These are phyloP conservation scores for Chlamydomonas reinhardtii DNA, from an alignment of 163 green algal species.

Conservation along the genomic window DNA sequence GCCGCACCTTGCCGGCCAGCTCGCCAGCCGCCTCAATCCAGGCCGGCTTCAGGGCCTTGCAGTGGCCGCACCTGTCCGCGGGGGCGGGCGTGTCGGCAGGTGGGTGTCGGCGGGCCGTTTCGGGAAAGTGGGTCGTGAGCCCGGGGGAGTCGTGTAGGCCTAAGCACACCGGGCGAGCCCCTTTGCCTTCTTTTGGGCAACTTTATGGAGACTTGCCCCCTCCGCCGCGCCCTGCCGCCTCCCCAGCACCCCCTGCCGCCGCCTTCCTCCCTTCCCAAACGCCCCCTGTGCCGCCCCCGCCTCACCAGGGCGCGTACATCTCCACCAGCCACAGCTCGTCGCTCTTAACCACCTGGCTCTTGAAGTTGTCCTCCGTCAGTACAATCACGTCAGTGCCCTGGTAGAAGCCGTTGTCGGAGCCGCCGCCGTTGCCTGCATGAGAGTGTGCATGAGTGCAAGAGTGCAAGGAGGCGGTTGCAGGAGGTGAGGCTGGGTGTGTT, in stretches of 20 bases:
- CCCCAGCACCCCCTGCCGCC: too few relatives aligned
- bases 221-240: too few relatives aligned
- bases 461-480: too few relatives aligned
- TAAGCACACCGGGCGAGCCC: too few relatives aligned
- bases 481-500: too few relatives aligned
- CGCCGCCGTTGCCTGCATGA: neutral
- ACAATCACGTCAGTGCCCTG: conserved; percentile 78
- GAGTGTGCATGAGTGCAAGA: too few relatives aligned
- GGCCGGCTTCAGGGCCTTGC: conserved; percentile 86
- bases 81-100: neutral
- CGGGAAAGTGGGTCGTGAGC: neutral
- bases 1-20: conserved; percentile 84
- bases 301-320: conserved; percentile 87
- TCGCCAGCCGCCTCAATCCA: conserved; percentile 75
- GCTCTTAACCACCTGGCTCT: conserved; percentile 70
- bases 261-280: too few relatives aligned
- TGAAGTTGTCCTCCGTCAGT: conserved; percentile 79
- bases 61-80: conserved; percentile 89
- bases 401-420: conserved; percentile 60
- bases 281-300: too few relatives aligned
- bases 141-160: too few relatives aligned
- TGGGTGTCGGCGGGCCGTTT: too few relatives aligned
- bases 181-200: too few relatives aligned
- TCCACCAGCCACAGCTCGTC: conserved; percentile 85
- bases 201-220: too few relatives aligned